phyloP scores from a whole-genome alignment of 768 basidiomycete genomes.

The Pilatotrama ljubarskyi region DNA sequence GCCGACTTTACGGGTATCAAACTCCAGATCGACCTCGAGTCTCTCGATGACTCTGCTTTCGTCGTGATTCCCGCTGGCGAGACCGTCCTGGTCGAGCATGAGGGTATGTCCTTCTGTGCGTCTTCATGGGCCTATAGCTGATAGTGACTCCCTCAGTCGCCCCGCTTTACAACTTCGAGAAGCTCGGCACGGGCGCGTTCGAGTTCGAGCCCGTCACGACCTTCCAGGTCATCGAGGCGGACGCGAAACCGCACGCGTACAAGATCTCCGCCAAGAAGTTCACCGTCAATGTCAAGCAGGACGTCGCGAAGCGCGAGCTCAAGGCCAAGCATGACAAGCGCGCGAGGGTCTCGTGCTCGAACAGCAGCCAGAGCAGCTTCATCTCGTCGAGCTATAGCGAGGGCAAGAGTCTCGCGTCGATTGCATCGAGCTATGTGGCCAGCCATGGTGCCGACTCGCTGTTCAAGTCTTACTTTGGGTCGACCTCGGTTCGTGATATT shows the following conservation, averaged over 20 bases:
- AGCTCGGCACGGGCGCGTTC: conserved; percentile 41
- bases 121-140: background rate
- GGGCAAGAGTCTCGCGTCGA: conserved; percentile 40
- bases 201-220: conserved; percentile 40
- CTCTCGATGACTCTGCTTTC: conserved; percentile 43
- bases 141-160: conserved; percentile 32
- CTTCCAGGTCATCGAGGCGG: conserved; percentile 36
- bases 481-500: conserved; percentile 20
- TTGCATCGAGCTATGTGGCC: conserved; percentile 37
- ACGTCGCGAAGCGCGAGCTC: conserved; percentile 37
- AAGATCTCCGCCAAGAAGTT: conserved; percentile 31
- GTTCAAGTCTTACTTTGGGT: conserved; percentile 42
- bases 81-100: conserved; percentile 40
- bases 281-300: conserved; percentile 38
- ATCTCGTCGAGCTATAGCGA: conserved; percentile 41
- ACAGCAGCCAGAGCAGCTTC: conserved; percentile 36
- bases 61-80: conserved; percentile 42
- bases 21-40: conserved; percentile 34
- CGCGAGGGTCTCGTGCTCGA: conserved; percentile 41
- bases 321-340: conserved; percentile 32
- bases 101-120: conserved; percentile 28
- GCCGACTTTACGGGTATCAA: conserved; percentile 47
- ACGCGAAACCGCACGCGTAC: conserved; percentile 30
- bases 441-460: conserved; percentile 41
- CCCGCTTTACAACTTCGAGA: conserved; percentile 43